Evolutionary conservation across 2,329 filamentous ascomycete genomes (phyloP), one percentile per base, ranked within the genome.

Genomic region (Mycosphaerella sp.): DNA sequence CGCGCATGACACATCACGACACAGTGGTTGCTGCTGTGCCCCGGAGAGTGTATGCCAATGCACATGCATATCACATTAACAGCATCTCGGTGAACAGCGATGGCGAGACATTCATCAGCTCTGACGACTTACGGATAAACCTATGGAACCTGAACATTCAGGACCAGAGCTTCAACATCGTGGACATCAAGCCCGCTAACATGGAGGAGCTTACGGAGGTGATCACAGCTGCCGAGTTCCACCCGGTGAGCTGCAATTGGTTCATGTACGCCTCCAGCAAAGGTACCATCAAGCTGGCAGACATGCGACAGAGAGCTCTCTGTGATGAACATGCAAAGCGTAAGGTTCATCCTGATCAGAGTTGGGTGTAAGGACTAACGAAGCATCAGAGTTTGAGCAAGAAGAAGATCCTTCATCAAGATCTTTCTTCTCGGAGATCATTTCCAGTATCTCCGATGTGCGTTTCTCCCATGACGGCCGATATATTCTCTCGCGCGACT

Each of bases 41-140:
- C 46, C 86, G 93, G 65, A 87, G 92, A 74, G 96, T 92, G 39
- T 98, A 97, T 72, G 91, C 93, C 64, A 98, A 98, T 70, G 93
- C 93, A 48, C 93, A 98, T 72, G 93, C 93, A 62, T 98, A 98
- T 72, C 93, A 98, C 74, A 97, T 98, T 81, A 98, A 98, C 78
- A 97, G 93, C 78, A 98, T 98, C 72, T 97, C 93, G n/a, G 93
- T 97, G 67, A 98, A 98, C 78, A 97, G 92, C 70, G 93, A 98
- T 71, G 93, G 92, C 54, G 93, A 98, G 78, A 98, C 93, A 0
- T 98, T 97, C 74, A 96, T 98, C 75, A 96, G 91, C 77, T 96
- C 91, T 70, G 93, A 98, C 70, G 93, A 98, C 70, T 77, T 98
- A 60, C 86, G 93, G 59, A 95, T 98, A 78, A 98, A 98, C 73